Base-by-base conservation (phyloP, 176 grass and related monocot genomes). In the Phyllostachys edulis region DNA sequence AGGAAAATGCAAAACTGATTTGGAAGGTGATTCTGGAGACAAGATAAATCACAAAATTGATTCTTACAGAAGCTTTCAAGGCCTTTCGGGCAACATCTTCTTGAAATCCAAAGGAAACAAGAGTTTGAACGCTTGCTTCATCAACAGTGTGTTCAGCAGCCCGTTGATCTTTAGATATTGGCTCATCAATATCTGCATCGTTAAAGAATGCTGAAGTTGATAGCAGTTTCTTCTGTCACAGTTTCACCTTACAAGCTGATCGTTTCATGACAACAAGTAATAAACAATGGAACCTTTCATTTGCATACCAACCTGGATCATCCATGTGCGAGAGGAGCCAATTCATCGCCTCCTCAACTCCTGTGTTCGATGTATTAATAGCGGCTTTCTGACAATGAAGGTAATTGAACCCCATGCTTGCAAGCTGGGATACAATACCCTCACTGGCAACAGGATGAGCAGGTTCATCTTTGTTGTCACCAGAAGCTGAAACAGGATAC, bases 341-440 rank as follows among this genome's bases (percentile, higher is more conserved):
- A 70, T 85, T 94, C 96, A 96, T 99, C 39, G 93, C 93, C 78
- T 96, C 93, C 84, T 99, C 96, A 44, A 99, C 87, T 49, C 96
- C 96, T 63, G 89, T 46, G 82, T 99, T 99, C 23, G 83, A 82
- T 66, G 96, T 99, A 76, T 82, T 99, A 77, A 99, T 95, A 72
- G 93, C 96, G 77, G 96, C 96, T 91, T 94, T 99, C 77, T 99
- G 93, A 73, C 96, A 99, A 55, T 86, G 93, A 81, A 99, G 70
- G 63, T 96, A 96, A 89, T 96, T 93, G 87, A 99, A 99, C 37
- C 93, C 96, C 91, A 96, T 99, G 86, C 77, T 85, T 73, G 93
- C 91, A 88, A 99, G 88, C 64, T 99, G 90, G 34, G 93, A 90
- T 40, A 94, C 96, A 87, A 99, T 94, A 84, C 94, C 96, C 81